Percentiles rank a stretch among this genome's conserved stretches.
Evolutionary conservation across 352 stramenopile species (phyloP).

Genomic region (Globisporangium orthogonon): DNA sequence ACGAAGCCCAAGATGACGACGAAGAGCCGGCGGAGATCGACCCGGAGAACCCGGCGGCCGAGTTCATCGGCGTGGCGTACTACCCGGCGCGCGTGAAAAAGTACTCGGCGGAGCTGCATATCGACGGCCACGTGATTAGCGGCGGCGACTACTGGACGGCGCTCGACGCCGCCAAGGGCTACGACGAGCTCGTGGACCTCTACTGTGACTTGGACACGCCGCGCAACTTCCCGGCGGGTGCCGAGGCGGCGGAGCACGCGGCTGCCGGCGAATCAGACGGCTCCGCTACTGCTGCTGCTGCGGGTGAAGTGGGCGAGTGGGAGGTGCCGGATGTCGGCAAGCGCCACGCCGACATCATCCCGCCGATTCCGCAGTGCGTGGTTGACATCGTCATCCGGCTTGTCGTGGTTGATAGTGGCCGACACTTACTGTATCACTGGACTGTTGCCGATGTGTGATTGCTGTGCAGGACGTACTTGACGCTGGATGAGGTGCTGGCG

Average conservation of each 20-base stretch:
- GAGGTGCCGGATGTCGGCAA: slow-evolving; percentile 55
- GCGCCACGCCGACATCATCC: slow-evolving; percentile 73
- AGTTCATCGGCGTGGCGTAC: slow-evolving; percentile 70
- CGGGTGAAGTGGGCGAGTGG: slow-evolving; percentile 35
- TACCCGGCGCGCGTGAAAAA: slow-evolving; percentile 74
- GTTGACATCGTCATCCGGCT: neutral
- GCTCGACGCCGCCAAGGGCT: slow-evolving; percentile 71
- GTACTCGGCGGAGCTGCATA: slow-evolving; percentile 66
- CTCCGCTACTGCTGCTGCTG: neutral
- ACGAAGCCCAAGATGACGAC: slow-evolving; percentile 16
- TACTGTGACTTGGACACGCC: slow-evolving; percentile 73
- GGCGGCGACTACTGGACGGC: slow-evolving; percentile 81
- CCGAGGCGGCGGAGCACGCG: slow-evolving; percentile 20
- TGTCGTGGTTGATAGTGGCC: neutral
- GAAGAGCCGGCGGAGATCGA: slow-evolving; percentile 28
- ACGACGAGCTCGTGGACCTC: slow-evolving; percentile 76
- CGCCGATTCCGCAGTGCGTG: slow-evolving; percentile 34
- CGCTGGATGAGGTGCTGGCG: slow-evolving; percentile 54
- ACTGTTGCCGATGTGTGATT: neutral
- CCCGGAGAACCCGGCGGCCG: slow-evolving; percentile 18
- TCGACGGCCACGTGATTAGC: slow-evolving; percentile 64
- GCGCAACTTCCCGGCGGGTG: slow-evolving; percentile 55
- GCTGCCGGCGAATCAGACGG: slow-evolving; percentile 14
- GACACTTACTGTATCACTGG: neutral
- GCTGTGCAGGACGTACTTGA: slow-evolving; percentile 48